Base-by-base conservation (phyloP, 352 stramenopile species). In the Globisporangium emineosum region DNA sequence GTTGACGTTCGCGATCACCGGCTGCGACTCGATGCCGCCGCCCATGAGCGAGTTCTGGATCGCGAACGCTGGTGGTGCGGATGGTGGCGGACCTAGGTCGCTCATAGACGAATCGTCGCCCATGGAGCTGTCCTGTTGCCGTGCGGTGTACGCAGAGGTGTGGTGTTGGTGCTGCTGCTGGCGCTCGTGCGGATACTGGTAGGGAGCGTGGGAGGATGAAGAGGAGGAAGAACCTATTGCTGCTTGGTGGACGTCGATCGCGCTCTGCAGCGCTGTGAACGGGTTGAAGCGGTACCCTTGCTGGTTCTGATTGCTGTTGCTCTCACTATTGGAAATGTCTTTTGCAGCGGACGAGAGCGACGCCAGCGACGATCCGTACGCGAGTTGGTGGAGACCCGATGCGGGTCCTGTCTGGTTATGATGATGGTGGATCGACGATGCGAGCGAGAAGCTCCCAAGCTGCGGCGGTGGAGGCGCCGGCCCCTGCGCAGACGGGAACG, bases 11-110 rank as follows among this genome's bases (percentile, higher is more conserved):
- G 83, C 60, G 32, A 82, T 84, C 30, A 77, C 70, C n/a, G 81
- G 82, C 56, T 90, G 82, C 33, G 81, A 60, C 54, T 94, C 86
- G 30, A 94, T 94, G 50, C 86, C 83, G 35, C 86, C 86, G 60
- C 86, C 86, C 68, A 93, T 89, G 32, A 94, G 83, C 33, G 86
- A 94, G 62, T 94, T 86, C 65, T 89, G 74, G 51, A 93, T 78
- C 7, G 65, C 72, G 37, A 94, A 87, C 9, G 73, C 71, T 32
- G 86, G 86, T 0, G 83, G 79, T 0, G 72, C 81, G 35, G 58
- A 73, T 3, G 86, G 86, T 15, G 86, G 83, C 2, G 86, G 79
- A 0, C 86, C 86, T 0, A 94, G 64, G 47, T 91, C 40, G 40
- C 6, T 45, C 40, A 45, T 45, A 10, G 40, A 45, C 1, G 17